Evolutionary conservation across 768 basidiomycete genomes (phyloP), one percentile per base, ranked within the genome.

Genomic region (Tubosaeta sp.): DNA sequence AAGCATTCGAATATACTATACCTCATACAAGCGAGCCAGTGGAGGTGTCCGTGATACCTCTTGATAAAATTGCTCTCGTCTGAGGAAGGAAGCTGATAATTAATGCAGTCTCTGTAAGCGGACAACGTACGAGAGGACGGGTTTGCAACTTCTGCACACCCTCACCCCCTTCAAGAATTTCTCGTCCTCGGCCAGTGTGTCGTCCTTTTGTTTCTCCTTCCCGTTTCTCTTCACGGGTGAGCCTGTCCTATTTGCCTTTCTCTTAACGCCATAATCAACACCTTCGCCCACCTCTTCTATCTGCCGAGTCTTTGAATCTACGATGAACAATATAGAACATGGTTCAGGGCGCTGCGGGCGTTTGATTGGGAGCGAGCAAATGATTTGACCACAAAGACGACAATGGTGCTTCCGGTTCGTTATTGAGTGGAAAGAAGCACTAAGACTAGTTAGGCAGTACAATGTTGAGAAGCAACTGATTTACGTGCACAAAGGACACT

Each of bases 381-480:
- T 83, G 35, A 97, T 89, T 49, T 85, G 77, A 0, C 95, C 95
- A 58, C 95, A 98, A 13, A 97, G 73, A 9, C 95, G 84, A 65
- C 95, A 98, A 63, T 98, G 95, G 59, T 98, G 95, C 70, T 95
- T 95, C 13, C 95, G 83, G 58, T 93, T 95, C 1, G 92, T 90
- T 3, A 98, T 70, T 0, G 90, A 82, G 63, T 94, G 89, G 64
- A 98, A 98, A 2, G 86, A 81, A 44, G 80, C 76, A 57, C 81
- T 82, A 50, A 40, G 24, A 32, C 19, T n/a, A 16, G 44, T 66
- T 39, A 59, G 51, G 44, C 19, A 32, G 11, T 35, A 34, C 27
- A 38, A 30, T 24, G 40, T 8, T 16, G 24, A 51, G 12, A 27
- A 36, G 40, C 39, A 43, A 36, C 18, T 1, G 71, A 54, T 82